Conservation (phyloP, 2,329 filamentous ascomycete species). For the Claviceps sp. region DNA sequence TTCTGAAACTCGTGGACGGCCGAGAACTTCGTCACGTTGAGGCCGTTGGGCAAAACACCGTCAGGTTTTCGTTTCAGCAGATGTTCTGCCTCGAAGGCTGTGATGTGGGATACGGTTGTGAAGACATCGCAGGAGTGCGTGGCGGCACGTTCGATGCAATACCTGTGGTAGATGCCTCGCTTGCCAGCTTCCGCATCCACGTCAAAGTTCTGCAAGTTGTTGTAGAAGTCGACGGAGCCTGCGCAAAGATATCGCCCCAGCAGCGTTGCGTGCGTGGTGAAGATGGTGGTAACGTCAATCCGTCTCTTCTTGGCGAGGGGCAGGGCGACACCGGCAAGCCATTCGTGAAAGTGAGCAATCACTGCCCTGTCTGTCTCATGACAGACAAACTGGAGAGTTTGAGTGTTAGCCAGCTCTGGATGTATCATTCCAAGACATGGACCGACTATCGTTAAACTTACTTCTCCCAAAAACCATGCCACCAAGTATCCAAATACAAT, state of each 20-base stretch:
- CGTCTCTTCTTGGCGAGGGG: constrained; percentile 85
- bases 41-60: constrained; percentile 86
- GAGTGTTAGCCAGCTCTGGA: too few species aligned
- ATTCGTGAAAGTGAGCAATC: constrained; percentile 97
- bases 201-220: constrained; percentile 94
- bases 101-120: constrained; percentile 97
- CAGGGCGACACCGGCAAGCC: constrained; percentile 87
- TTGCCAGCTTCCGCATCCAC: constrained; percentile 94
- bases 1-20: constrained; percentile 99
- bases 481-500: constrained; percentile 96
- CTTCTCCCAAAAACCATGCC: constrained; percentile 96
- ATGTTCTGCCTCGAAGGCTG: constrained; percentile 95
- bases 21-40: constrained; percentile 95
- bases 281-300: constrained; percentile 95
- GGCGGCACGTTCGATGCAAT: constrained; percentile 92
- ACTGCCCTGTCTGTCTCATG: constrained; percentile 87
- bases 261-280: constrained; percentile 93
- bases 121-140: constrained; percentile 92
- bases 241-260: constrained; percentile 93
- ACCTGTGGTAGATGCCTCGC: constrained; percentile 94
- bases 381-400: constrained; percentile 59
- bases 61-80: constrained; percentile 95
- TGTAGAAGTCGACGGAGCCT: constrained; percentile 97
- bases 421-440: too few species aligned
- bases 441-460: constrained; percentile 26